These are phyloP conservation scores for Pelargonium fulgidum DNA, from an alignment of 441 rosid genomes.

Conservation along the genomic window DNA sequence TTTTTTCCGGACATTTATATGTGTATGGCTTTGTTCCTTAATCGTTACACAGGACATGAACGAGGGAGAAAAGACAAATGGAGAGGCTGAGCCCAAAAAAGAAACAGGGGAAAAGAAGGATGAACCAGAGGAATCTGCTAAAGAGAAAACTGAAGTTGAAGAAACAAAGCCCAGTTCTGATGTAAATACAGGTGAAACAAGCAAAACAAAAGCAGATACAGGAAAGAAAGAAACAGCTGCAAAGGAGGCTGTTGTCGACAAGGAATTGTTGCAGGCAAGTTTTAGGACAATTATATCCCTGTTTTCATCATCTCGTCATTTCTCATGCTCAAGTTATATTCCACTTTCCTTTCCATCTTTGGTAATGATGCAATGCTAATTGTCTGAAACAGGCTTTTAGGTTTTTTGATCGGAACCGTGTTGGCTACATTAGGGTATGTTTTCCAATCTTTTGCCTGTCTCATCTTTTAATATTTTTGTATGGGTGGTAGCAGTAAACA, in stretches of 20 bases:
- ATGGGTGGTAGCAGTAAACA: neutral
- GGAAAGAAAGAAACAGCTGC: conserved; percentile 33
- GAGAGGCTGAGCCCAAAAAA: conserved; percentile 30
- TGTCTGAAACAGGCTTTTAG: conserved; percentile 67
- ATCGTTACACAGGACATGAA: conserved; percentile 38
- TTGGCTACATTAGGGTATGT: conserved; percentile 78
- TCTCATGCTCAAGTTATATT: neutral
- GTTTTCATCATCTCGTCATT: no score
- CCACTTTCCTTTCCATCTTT: neutral
- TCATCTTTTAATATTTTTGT: conserved; percentile 1
- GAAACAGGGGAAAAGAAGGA: conserved; percentile 30
- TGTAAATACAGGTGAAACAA: conserved; percentile 25
- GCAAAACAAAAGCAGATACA: conserved; percentile 30
- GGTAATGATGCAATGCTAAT: conserved; percentile 6
- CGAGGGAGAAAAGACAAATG: conserved; percentile 19
- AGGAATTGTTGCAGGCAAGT: conserved; percentile 75
- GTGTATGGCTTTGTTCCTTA: conserved; percentile 10
- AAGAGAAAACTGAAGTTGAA: conserved; percentile 30
- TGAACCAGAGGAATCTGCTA: conserved; percentile 26
- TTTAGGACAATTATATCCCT: neutral
- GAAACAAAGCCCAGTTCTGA: conserved; percentile 35
- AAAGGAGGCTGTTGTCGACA: conserved; percentile 44
- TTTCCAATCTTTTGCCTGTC: neutral
- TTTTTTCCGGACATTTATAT: neutral
- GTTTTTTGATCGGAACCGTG: conserved; percentile 82